phyloP scores from a whole-genome alignment of 139 green algal genomes.

The Chlorella sorokiniana region DNA sequence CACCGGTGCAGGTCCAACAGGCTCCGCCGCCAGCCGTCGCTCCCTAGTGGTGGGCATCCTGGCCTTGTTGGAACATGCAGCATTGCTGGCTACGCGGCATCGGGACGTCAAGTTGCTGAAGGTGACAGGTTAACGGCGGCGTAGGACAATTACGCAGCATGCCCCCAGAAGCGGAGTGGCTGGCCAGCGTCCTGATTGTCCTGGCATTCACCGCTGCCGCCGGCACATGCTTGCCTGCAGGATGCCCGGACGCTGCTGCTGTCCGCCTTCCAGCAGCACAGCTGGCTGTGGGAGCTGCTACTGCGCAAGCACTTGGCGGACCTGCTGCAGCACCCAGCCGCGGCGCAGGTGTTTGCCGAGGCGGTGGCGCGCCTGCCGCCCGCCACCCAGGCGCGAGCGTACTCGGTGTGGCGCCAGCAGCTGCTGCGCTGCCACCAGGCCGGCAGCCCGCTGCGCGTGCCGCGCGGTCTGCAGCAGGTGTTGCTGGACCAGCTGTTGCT shows the following conservation, averaged over 20 bases:
- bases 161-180: too few species aligned
- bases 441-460: background rate
- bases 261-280: slow-evolving; percentile 24
- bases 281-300: slow-evolving; percentile 37
- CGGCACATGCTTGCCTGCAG: background rate
- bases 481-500: slow-evolving; percentile 1
- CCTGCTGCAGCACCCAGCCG: slow-evolving; percentile 30
- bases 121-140: background rate
- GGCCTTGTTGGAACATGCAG: slow-evolving; percentile 12
- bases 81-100: slow-evolving; percentile 6
- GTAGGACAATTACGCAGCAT: too few species aligned
- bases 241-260: background rate
- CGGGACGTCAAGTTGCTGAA: background rate
- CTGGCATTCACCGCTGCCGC: too few species aligned
- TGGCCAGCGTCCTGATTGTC: too few species aligned
- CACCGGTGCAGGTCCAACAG: background rate
- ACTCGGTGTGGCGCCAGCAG: slow-evolving; percentile 2
- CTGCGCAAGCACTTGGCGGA: slow-evolving; percentile 23
- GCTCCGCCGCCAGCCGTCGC: background rate
- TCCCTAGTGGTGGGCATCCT: slow-evolving; percentile 14
- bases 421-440: background rate
- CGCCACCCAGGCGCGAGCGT: background rate
- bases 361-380: background rate
- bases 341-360: slow-evolving; percentile 7
- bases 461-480: background rate